Conservation (phyloP, 495 filamentous ascomycete genomes). For the Pseudotulostoma volvatum region DNA sequence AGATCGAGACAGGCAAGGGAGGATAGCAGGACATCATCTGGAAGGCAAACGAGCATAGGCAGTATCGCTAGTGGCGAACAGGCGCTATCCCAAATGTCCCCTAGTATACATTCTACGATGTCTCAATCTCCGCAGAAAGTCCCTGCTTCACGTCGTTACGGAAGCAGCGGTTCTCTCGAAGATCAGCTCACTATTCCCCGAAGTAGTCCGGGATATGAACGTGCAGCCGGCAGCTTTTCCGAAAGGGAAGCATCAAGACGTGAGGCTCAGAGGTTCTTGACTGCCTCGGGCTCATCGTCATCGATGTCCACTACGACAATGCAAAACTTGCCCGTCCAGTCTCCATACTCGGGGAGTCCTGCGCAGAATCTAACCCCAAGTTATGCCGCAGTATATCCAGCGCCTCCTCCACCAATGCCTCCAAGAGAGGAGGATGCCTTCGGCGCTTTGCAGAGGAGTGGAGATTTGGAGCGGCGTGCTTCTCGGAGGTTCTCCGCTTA, state of each 20-base stretch:
- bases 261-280: slow-evolving; percentile 32
- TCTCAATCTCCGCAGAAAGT: slow-evolving; percentile 19
- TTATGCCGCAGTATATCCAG: slow-evolving; percentile 36
- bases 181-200: slow-evolving; percentile 29
- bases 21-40: slow-evolving; percentile 29
- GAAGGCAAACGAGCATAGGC: slow-evolving; percentile 50
- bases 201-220: slow-evolving; percentile 13
- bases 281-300: slow-evolving; percentile 24
- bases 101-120: slow-evolving; percentile 35
- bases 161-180: slow-evolving; percentile 31
- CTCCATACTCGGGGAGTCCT: slow-evolving; percentile 39
- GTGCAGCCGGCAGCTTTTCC: slow-evolving; percentile 17
- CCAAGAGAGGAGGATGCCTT: slow-evolving; percentile 80
- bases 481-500: slow-evolving; percentile 88
- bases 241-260: slow-evolving; percentile 31
- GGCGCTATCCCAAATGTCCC: slow-evolving; percentile 43
- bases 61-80: slow-evolving; percentile 43
- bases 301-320: slow-evolving; percentile 50
- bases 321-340: slow-evolving; percentile 51
- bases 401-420: slow-evolving; percentile 59
- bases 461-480: slow-evolving; percentile 82
- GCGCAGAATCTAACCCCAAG: slow-evolving; percentile 22
- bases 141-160: slow-evolving; percentile 29
- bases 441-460: slow-evolving; percentile 75
- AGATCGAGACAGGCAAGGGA: slow-evolving; percentile 66